These are phyloP conservation scores for Claviceps monticola DNA, from an alignment of 2,329 filamentous ascomycete genomes.

Conservation along the genomic window DNA sequence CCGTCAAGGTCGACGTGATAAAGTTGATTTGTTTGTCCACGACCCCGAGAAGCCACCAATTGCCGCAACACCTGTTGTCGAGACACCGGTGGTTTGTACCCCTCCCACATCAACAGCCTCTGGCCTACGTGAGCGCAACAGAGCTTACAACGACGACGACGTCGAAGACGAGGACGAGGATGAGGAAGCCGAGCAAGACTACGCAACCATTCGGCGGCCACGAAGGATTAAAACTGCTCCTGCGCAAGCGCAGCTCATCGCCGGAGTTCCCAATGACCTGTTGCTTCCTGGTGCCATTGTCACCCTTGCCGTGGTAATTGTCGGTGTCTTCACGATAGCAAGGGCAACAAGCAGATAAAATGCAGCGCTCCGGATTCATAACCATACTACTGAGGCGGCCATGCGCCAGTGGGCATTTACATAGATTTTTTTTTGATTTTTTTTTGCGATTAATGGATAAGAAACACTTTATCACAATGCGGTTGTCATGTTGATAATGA, in stretches of 20 bases:
- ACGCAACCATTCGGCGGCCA: conserved; percentile 32
- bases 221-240: conserved; percentile 23
- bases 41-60: conserved; percentile 81
- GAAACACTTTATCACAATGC: background rate
- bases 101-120: conserved; percentile 34
- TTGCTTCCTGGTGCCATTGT: conserved; percentile 88
- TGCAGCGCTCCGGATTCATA: conserved; percentile 6
- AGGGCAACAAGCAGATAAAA: conserved; percentile 44
- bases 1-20: conserved; percentile 64
- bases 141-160: conserved; percentile 35
- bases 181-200: conserved; percentile 39
- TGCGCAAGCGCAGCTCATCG: conserved; percentile 64
- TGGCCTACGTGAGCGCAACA: conserved; percentile 36
- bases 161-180: conserved; percentile 38
- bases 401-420: conserved; percentile 19
- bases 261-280: conserved; percentile 86
- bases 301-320: conserved; percentile 85
- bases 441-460: conserved; percentile 7
- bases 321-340: conserved; percentile 82
- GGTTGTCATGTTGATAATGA: background rate
- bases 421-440: conserved; percentile 10
- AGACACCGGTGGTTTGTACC: conserved; percentile 27
- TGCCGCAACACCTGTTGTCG: conserved; percentile 39
- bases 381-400: conserved; percentile 21
- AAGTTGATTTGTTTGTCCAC: conserved; percentile 95